phyloP scores from a whole-genome alignment of 495 filamentous ascomycete species.

The Xeromyces bisporus region DNA sequence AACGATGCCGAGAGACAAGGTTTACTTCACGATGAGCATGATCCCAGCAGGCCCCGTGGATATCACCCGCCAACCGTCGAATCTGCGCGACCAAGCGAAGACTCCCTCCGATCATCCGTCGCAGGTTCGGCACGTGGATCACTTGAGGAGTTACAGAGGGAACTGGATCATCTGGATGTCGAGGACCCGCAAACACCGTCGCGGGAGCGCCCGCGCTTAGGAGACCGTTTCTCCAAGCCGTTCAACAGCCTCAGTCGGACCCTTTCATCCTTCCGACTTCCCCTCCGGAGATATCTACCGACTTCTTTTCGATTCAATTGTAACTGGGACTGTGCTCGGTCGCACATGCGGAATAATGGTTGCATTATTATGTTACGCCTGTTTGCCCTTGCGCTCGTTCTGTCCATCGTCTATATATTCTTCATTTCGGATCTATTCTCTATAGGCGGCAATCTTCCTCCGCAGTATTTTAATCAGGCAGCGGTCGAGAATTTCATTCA shows the following conservation, averaged over 20 bases:
- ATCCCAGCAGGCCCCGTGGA: slow-evolving; percentile 24
- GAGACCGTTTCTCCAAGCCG: slow-evolving; percentile 36
- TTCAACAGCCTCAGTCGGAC: slow-evolving; percentile 36
- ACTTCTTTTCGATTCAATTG: slow-evolving; percentile 19
- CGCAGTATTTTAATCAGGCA: slow-evolving; percentile 36
- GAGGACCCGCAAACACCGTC: slow-evolving; percentile 44
- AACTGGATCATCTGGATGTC: slow-evolving; percentile 83
- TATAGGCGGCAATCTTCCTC: slow-evolving; percentile 24
- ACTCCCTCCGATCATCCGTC: slow-evolving; percentile 31
- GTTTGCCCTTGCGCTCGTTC: slow-evolving; percentile 54
- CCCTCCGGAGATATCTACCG: slow-evolving; percentile 33
- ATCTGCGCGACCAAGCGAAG: slow-evolving; percentile 44
- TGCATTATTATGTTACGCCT: slow-evolving; percentile 53
- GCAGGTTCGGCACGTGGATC: slow-evolving; percentile 27
- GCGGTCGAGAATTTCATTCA: slow-evolving; percentile 55
- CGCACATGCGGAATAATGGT: slow-evolving; percentile 18
- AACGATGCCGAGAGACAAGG: slow-evolving; percentile 47
- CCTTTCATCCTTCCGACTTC: slow-evolving; percentile 37
- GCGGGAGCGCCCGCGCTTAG: slow-evolving; percentile 19
- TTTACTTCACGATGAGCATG: slow-evolving; percentile 27
- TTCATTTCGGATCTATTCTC: slow-evolving; percentile 70
- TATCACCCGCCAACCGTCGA: slow-evolving; percentile 68
- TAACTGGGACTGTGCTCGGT: slow-evolving; percentile 14
- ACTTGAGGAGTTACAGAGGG: slow-evolving; percentile 48
- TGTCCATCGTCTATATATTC: slow-evolving; percentile 61